Base-by-base conservation (phyloP, 495 filamentous ascomycete genomes). In the Cryomyces minteri region DNA sequence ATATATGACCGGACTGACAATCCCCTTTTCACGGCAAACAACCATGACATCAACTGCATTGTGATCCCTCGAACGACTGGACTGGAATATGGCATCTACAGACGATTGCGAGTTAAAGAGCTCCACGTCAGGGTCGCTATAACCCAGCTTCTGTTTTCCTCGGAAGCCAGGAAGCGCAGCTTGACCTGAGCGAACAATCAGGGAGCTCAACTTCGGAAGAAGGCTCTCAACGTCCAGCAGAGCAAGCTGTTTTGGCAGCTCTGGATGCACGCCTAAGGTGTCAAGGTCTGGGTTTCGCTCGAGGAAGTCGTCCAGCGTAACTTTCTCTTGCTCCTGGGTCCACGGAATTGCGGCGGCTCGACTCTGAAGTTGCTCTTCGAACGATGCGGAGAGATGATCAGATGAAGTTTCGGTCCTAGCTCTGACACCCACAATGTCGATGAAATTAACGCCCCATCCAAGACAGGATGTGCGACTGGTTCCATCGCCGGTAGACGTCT, bases 1-100 rank as follows among this genome's bases (percentile, higher is more conserved):
- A 59, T 92, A 94, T 43, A 94, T 84, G 46, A 80, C 81, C 31
- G 94, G 62, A 51, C 88, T 79, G 32, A 93, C 69, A n/a, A 66
- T 73, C 31, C 87, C 85, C 54, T 86, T 76, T 46, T 74, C 68
- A n/a, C 78, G 82, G 4, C 80, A 84, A 3, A 83, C 71, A 4
- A 93, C 63, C 47, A 98, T 73, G 10, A 92, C 77, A 63, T 95
- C 83, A 7, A 94, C 80, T 4, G 72, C 67, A 47, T 88, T 56
- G 48, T 74, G 72, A 31, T 79, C 76, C 39, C 71, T 72, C 40
- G 71, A 69, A 38, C 67, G 62, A 30, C 71, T 65, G 3, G 77
- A 70, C 40, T 76, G 74, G 48, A 87, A 80, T 11, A 86, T 66
- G 10, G 73, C 70, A 60, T 88, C 82, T 14, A 87, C 62, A 6